Evolutionary conservation across 805 yeast species (phyloP), one percentile per base, ranked within the genome.

Genomic region (Wickerhamiella nectarea): DNA sequence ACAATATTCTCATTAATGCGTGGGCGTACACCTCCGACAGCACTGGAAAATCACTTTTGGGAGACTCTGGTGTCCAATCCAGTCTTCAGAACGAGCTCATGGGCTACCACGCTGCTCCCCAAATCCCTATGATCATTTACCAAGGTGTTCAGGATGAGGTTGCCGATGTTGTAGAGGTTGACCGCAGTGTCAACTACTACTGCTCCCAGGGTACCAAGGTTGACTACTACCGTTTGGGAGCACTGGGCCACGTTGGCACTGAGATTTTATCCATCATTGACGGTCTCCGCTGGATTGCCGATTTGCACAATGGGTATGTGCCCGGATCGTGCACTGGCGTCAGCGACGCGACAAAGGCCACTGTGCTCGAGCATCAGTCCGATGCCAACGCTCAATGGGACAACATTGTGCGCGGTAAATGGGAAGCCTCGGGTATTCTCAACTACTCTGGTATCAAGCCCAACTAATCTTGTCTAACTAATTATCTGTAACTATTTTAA

Each of bases 91-190:
- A 52, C 20, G 56, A 53, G 39, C 35, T 44, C 9, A 47, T 53
- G 19, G 62, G 60, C 12, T 24, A 41, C 26, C 41, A 28, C n/a
- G 34, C 41, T 6, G 20, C 36, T 9, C 36, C 42, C 17, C 34
- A 25, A 2, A 26, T 45, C 19, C 58, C 56, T 2, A 24, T 54
- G 43, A 48, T 38, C 31, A 48, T 55, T n/a, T 53, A 51, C 44
- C 52, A 55, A 33, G 54, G 56, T 18, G 44, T 39, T 11, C 24
- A 37, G 18, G 58, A 55, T 37, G 53, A 51, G 36, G 44, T 54
- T 22, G 53, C 44, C 20, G 51, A 50, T n/a, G 28, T 44, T 35
- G 37, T 18, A 3, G 36, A 17, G 17, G 56, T 54, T 7, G 56
- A 52, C 22, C 11, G 29, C 11, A 28, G 22, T 18, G 41, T 45